Evolutionary conservation across 441 rosid species (phyloP), one percentile per base, ranked within the genome.

Genomic region (Jatropha multifida): DNA sequence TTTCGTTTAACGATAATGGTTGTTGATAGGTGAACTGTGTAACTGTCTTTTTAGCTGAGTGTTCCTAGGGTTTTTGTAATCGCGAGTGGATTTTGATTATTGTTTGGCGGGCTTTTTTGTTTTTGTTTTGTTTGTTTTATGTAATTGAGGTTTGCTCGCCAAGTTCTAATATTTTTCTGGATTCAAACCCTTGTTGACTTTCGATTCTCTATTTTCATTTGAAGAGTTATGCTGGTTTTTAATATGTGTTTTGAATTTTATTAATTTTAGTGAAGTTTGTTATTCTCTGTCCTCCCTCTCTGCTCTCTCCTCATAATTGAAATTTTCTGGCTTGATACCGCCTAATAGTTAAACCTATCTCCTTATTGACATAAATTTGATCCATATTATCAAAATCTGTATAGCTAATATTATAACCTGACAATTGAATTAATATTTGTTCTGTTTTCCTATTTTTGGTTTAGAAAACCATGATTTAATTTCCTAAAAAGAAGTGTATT

Each of bases 11-110:
- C 71, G 71, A 64, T 74, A 55, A 65, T 74, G 71, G 42, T 76
- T 68, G 69, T 54, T 77, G 76, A 20, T 72, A 52, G 75, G 78
- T 76, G 65, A 18, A 70, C 62, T 65, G 27, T 62, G 41, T 73
- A 80, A 80, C 81, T 71, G 79, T 78, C 81, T 62, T 69, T 77
- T 80, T 80, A 78, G 83, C 76, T 85, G 58, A 66, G 76, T 85
- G 69, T 76, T 56, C 75, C 65, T 62, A 78, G 83, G 78, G 81
- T 71, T 83, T 72, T 48, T 76, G 18, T 74, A 65, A 14, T 55
- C 15, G 14, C 38, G 64, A 56, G 42, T 73, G 27, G 77, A 42
- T 75, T 74, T 77, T 58, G 65, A 61, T 51, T 38, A 11, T 37
- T 3, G 12, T 61, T 60, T 46, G 10, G 71, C 27, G 55, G 56